phyloP scores from a whole-genome alignment of 331 rosid genomes.

The Rhamnella rubrinervis region DNA sequence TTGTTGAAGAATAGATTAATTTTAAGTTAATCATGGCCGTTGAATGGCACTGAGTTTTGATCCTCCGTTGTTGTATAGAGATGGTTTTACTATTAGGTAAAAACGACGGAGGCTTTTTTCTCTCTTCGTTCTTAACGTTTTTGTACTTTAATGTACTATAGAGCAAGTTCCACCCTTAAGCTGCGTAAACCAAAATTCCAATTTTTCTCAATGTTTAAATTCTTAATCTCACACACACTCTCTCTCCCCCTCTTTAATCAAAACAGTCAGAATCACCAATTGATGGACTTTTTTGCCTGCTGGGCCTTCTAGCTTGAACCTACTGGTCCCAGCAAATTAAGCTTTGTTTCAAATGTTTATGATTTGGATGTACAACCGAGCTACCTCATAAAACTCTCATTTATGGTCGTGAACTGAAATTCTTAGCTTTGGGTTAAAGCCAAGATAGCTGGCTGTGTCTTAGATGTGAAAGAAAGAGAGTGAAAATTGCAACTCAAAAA shows the following conservation, averaged over 20 bases:
- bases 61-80: constrained; percentile 22
- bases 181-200: constrained; percentile 9
- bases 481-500: constrained; percentile 3
- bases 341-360: neutral
- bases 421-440: constrained; percentile 33
- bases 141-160: constrained; percentile 12
- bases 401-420: constrained; percentile 8
- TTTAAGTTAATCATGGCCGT: constrained; percentile 33
- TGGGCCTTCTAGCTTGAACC: neutral
- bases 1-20: constrained; percentile 1
- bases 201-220: constrained; percentile 1
- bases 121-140: neutral
- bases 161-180: constrained; percentile 30
- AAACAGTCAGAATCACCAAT: no score
- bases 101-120: constrained; percentile 11
- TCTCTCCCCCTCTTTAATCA: no score
- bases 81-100: constrained; percentile 9
- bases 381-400: constrained; percentile 10
- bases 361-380: constrained; percentile 13
- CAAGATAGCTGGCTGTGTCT: neutral
- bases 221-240: neutral
- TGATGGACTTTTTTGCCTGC: neutral
- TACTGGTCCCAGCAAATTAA: neutral
- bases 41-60: constrained; percentile 16
- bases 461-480: constrained; percentile 12